phyloP scores from a whole-genome alignment of 2,329 filamentous ascomycete genomes.

The Alternaria sp. region DNA sequence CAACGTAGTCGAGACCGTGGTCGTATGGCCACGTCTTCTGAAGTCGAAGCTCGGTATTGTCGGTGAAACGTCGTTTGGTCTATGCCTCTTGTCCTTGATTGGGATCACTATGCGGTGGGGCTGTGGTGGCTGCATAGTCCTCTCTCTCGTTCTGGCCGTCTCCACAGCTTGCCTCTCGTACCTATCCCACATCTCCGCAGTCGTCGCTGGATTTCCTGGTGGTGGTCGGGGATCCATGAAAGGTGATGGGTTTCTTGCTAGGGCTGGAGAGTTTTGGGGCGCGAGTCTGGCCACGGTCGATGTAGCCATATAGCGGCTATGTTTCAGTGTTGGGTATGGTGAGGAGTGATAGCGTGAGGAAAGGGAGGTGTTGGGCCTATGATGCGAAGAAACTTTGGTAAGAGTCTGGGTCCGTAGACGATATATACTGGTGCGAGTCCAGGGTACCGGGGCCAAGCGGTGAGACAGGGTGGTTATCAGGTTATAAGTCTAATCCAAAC shows the following conservation, averaged over 20 bases:
- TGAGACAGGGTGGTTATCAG: slow-evolving; percentile 46
- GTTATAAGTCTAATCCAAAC: slow-evolving; percentile 20
- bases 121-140: slow-evolving; percentile 15
- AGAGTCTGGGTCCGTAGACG: slow-evolving; percentile 33
- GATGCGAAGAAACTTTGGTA: slow-evolving; percentile 34
- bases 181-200: slow-evolving; percentile 44
- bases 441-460: slow-evolving; percentile 33
- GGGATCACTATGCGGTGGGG: slow-evolving; percentile 28
- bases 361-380: slow-evolving; percentile 19
- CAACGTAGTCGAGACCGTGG: slow-evolving; percentile 24
- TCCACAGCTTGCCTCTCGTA: slow-evolving; percentile 42
- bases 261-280: slow-evolving; percentile 28
- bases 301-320: slow-evolving; percentile 13
- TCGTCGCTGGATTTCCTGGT: slow-evolving; percentile 34
- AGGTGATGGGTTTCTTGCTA: slow-evolving; percentile 32
- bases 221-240: slow-evolving; percentile 38
- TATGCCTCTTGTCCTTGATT: slow-evolving; percentile 21
- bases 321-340: slow-evolving; percentile 10
- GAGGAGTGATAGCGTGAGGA: slow-evolving; percentile 21
- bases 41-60: slow-evolving; percentile 36
- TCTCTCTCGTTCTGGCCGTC: slow-evolving; percentile 38
- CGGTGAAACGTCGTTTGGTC: slow-evolving; percentile 2
- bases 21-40: slow-evolving; percentile 14
- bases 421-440: slow-evolving; percentile 44
- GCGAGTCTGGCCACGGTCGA: slow-evolving; percentile 26